Percentiles rank a stretch among this genome's conserved stretches.
These are phyloP conservation scores for Endotrypanum monterogeii DNA, from an alignment of 208 protist species.

Conservation along the genomic window DNA sequence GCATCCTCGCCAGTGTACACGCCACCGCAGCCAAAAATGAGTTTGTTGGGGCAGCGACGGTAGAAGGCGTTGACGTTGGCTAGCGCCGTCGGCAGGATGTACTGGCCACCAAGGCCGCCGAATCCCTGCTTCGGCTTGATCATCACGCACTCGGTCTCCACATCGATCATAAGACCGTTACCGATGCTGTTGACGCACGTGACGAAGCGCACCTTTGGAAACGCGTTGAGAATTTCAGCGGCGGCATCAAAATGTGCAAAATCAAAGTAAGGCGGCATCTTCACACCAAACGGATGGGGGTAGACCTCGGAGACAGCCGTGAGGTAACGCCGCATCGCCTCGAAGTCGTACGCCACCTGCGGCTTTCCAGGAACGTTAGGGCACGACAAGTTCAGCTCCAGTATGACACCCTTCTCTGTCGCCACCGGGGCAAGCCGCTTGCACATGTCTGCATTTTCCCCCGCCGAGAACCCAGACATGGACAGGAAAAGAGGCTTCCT, in stretches of 20 bases:
- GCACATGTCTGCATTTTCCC: slow-evolving; percentile 82
- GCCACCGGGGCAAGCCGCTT: slow-evolving; percentile 47
- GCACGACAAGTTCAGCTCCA: slow-evolving; percentile 91
- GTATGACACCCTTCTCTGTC: slow-evolving; percentile 57
- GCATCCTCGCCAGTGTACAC: slow-evolving; percentile 84
- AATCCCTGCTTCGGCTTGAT: slow-evolving; percentile 91
- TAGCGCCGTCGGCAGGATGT: slow-evolving; percentile 87
- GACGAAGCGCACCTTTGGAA: slow-evolving; percentile 79
- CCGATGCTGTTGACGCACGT: slow-evolving; percentile 91
- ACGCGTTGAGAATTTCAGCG: slow-evolving; percentile 80
- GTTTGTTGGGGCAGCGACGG: slow-evolving; percentile 77
- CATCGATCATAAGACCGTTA: slow-evolving; percentile 87
- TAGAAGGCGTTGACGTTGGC: slow-evolving; percentile 91
- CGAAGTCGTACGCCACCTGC: slow-evolving; percentile 90
- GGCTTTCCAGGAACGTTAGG: slow-evolving; percentile 91
- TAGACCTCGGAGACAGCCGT: slow-evolving; percentile 60
- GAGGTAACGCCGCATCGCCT: slow-evolving; percentile 69
- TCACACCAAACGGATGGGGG: slow-evolving; percentile 82
- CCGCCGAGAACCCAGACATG: slow-evolving; percentile 78
- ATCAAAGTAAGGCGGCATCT: slow-evolving; percentile 92
- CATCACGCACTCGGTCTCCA: slow-evolving; percentile 77
- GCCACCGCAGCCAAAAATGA: slow-evolving; percentile 86
- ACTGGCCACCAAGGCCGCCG: slow-evolving; percentile 80
- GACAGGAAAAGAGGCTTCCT: slow-evolving; percentile 87
- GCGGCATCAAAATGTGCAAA: slow-evolving; percentile 88